A percentile compares a stretch with the other conserved stretches of the same genome.
Evolutionary conservation across 106 monocot species (phyloP).

Genomic region (Narthecium ossifragum): DNA sequence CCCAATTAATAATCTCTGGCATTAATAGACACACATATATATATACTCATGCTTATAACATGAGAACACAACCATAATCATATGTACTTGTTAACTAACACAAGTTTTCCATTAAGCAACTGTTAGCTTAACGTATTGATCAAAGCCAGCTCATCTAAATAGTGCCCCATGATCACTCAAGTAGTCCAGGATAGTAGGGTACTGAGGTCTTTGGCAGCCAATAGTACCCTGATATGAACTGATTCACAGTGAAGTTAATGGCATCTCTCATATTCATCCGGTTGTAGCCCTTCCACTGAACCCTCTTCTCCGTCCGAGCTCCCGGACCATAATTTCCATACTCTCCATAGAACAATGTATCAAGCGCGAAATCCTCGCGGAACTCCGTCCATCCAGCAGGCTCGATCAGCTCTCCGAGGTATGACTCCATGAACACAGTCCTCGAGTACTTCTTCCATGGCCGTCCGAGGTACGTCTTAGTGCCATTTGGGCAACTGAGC

Average conservation of each 20-base stretch:
- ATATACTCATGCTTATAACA: no score
- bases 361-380: neutral
- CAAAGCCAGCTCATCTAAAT: no score
- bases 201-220: neutral
- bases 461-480: slow-evolving; percentile 16
- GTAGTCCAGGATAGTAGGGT: neutral
- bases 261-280: neutral
- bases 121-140: no score
- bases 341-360: slow-evolving; percentile 3
- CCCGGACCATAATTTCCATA: neutral
- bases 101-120: no score
- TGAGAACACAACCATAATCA: no score
- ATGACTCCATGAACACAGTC: neutral
- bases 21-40: no score
- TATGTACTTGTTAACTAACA: no score
- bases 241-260: neutral
- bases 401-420: neutral
- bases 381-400: neutral
- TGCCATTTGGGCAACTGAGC: neutral
- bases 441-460: neutral
- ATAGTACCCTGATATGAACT: neutral
- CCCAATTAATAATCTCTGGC: no score
- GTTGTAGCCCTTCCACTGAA: neutral
- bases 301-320: neutral
- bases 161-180: no score